These are phyloP conservation scores for Spathaspora boniae DNA, from an alignment of 805 yeast genomes.

Conservation along the genomic window DNA sequence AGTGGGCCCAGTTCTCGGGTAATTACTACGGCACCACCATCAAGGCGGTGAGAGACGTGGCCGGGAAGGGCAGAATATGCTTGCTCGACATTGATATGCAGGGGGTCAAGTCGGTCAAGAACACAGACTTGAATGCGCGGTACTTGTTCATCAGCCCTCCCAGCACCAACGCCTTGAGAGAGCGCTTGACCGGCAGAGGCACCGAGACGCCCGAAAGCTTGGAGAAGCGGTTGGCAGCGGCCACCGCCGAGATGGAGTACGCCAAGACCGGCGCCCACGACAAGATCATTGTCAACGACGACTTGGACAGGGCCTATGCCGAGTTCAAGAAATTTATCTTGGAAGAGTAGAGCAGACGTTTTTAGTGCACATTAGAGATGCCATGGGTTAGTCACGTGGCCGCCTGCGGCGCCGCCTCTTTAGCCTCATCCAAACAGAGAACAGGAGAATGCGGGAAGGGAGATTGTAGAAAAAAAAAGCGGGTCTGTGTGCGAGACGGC, in stretches of 20 bases:
- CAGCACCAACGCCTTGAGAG: slow-evolving; percentile 69
- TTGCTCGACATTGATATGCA: slow-evolving; percentile 98
- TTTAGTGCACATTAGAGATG: not conserved
- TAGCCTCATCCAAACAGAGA: too few relatives aligned
- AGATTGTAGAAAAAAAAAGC: too few relatives aligned
- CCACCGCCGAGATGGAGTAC: slow-evolving; percentile 83
- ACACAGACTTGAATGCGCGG: slow-evolving; percentile 77
- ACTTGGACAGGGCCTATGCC: slow-evolving; percentile 80
- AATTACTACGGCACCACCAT: slow-evolving; percentile 95
- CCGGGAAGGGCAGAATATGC: slow-evolving; percentile 67
- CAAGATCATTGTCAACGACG: slow-evolving; percentile 82
- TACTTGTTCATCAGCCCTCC: slow-evolving; percentile 92
- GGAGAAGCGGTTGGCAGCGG: slow-evolving; percentile 81
- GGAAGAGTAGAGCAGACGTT: slow-evolving; percentile 15
- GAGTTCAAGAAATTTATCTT: slow-evolving; percentile 79
- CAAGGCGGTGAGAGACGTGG: slow-evolving; percentile 76
- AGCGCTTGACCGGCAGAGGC: slow-evolving; percentile 83
- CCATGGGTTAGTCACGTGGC: too few relatives aligned
- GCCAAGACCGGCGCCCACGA: slow-evolving; percentile 93
- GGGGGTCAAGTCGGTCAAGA: slow-evolving; percentile 91
- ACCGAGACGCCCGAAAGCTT: slow-evolving; percentile 89
- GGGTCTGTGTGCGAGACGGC: too few relatives aligned
- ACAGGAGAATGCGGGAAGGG: too few relatives aligned
- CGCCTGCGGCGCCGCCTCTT: too few relatives aligned
- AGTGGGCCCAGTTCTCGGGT: slow-evolving; percentile 98